phyloP scores from a whole-genome alignment of 257 asterid genomes.

The Sherardia arvensis region DNA sequence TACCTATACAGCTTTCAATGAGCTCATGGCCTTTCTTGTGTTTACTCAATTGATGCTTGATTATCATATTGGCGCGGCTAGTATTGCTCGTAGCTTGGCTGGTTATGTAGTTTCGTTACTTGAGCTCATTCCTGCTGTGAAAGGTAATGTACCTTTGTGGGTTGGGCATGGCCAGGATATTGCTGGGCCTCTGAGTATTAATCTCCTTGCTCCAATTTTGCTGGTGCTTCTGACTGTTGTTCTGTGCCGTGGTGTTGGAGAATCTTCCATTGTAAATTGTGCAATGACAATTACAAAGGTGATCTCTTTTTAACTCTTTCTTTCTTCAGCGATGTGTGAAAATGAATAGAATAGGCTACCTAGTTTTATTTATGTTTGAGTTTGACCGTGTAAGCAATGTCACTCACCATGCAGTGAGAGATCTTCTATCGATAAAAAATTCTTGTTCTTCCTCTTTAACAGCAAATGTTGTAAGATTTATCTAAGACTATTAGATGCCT shows the following conservation, averaged over 20 bases:
- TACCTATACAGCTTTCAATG: constrained; percentile 90
- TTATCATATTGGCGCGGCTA: constrained; percentile 96
- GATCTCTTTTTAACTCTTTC: constrained; percentile 10
- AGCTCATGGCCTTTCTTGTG: constrained; percentile 89
- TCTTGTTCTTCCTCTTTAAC: background rate
- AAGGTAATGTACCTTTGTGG: constrained; percentile 69
- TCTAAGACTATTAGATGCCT: background rate
- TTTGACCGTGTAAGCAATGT: background rate
- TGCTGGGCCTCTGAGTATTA: constrained; percentile 58
- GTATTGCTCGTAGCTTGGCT: constrained; percentile 95
- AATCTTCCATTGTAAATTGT: constrained; percentile 71
- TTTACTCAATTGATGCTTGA: constrained; percentile 91
- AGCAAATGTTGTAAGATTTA: background rate
- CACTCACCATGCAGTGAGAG: background rate
- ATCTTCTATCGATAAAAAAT: background rate
- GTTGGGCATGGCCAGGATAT: constrained; percentile 84
- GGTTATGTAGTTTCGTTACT: constrained; percentile 59
- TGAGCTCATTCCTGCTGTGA: constrained; percentile 73
- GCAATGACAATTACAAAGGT: constrained; percentile 85
- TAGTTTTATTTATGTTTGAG: background rate
- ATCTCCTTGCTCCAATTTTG: constrained; percentile 73
- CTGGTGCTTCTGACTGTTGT: constrained; percentile 57
- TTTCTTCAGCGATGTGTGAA: background rate
- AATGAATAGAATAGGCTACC: background rate
- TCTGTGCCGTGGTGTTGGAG: constrained; percentile 93